Percentiles rank a stretch among this genome's conserved stretches.
These are phyloP conservation scores for Laetiporus sulphureus DNA, from an alignment of 1,284 basidiomycete genomes.

Conservation along the genomic window DNA sequence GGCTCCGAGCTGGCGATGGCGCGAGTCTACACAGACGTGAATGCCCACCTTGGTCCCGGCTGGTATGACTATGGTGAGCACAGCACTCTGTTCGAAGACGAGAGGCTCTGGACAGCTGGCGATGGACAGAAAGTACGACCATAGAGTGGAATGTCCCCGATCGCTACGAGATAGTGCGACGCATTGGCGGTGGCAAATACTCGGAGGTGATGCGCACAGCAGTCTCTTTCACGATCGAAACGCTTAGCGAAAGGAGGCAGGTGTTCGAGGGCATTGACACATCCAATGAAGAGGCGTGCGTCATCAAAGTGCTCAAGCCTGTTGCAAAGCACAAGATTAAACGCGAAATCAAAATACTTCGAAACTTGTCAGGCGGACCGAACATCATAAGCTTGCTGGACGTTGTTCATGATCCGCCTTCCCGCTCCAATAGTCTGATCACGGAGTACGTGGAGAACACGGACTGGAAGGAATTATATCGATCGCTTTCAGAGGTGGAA, in stretches of 20 bases:
- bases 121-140: conserved; percentile 56
- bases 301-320: conserved; percentile 89
- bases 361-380: conserved; percentile 81
- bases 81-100: conserved; percentile 6
- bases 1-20: conserved; percentile 39
- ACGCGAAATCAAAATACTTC: conserved; percentile 88
- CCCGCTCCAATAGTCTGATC: conserved; percentile 78
- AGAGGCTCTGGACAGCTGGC: not conserved
- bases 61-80: conserved; percentile 76
- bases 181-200: conserved; percentile 97
- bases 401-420: conserved; percentile 72
- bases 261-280: conserved; percentile 86
- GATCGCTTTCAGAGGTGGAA: conserved; percentile 72
- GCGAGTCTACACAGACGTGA: conserved; percentile 66
- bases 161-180: conserved; percentile 96
- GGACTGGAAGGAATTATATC: conserved; percentile 80
- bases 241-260: too few relatives aligned
- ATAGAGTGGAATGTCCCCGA: conserved; percentile 92
- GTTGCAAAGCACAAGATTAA: conserved; percentile 93
- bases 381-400: conserved; percentile 82
- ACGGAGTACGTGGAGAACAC: conserved; percentile 83
- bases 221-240: too few relatives aligned
- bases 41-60: conserved; percentile 59
- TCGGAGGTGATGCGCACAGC: too few relatives aligned
- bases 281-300: conserved; percentile 70